phyloP scores from a whole-genome alignment of 2,329 filamentous ascomycete genomes.

The Paracoccidioides brasiliensis region DNA sequence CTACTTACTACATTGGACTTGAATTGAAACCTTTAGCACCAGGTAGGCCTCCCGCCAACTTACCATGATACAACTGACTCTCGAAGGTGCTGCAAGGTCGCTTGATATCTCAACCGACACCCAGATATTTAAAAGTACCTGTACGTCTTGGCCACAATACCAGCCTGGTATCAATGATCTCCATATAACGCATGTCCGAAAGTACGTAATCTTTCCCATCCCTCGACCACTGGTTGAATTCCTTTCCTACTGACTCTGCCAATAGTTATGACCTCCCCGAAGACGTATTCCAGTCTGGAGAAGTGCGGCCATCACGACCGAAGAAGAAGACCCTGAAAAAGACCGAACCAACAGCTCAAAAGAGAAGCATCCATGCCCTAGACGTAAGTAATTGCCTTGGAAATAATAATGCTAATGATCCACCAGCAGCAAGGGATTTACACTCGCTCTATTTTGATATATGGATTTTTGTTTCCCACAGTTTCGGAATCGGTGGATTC shows the following conservation, averaged over 20 bases:
- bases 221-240: background rate
- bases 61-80: constrained; percentile 20
- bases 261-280: constrained; percentile 64
- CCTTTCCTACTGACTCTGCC: constrained; percentile 9
- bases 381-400: constrained; percentile 27
- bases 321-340: constrained; percentile 40
- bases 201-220: constrained; percentile 43
- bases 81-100: constrained; percentile 32
- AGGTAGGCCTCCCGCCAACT: constrained; percentile 41
- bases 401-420: constrained; percentile 2
- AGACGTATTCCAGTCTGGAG: constrained; percentile 73
- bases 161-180: constrained; percentile 63
- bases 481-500: background rate
- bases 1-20: constrained; percentile 87
- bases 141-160: constrained; percentile 62
- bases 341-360: constrained; percentile 22
- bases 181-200: constrained; percentile 70
- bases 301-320: constrained; percentile 51
- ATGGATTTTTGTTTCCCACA: background rate
- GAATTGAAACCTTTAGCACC: constrained; percentile 59
- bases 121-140: constrained; percentile 72
- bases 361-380: constrained; percentile 28
- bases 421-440: background rate
- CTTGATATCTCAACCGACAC: constrained; percentile 58
- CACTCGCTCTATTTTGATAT: background rate